A percentile compares a stretch with the other conserved stretches of the same genome.
phyloP scores from a whole-genome alignment of 257 asterid species.

The Gardenia jasminoides region DNA sequence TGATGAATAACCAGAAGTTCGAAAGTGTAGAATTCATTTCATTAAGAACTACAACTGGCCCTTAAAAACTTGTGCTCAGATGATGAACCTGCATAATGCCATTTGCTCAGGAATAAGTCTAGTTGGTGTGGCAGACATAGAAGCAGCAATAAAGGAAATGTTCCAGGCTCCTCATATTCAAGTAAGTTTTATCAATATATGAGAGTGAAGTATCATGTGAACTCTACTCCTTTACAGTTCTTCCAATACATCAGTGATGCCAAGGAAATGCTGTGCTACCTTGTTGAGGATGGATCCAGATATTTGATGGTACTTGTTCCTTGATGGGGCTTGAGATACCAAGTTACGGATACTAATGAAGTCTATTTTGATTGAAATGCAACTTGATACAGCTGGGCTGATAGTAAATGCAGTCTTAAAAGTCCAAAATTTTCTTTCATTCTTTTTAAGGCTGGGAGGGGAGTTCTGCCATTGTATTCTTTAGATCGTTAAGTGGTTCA shows the following conservation, averaged over 20 bases:
- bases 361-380: neutral
- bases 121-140: conserved; percentile 78
- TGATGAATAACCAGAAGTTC: neutral
- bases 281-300: neutral
- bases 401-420: neutral
- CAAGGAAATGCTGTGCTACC: neutral
- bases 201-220: neutral
- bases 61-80: neutral
- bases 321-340: neutral
- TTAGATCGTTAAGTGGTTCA: neutral
- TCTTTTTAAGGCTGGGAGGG: neutral
- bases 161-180: conserved; percentile 99
- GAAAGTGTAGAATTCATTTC: neutral
- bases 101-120: conserved; percentile 51
- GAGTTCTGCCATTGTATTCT: neutral
- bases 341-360: neutral
- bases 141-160: conserved; percentile 91
- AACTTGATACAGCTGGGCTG: neutral
- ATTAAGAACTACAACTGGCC: neutral
- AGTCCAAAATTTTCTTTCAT: neutral
- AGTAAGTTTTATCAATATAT: conserved; percentile 43
- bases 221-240: neutral
- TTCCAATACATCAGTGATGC: neutral
- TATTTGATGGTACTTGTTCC: neutral
- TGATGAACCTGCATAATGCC: conserved; percentile 9